Evolutionary conservation across 2,329 filamentous ascomycete genomes (phyloP), one percentile per base, ranked within the genome.

Genomic region (Pestalotiopsis fici): DNA sequence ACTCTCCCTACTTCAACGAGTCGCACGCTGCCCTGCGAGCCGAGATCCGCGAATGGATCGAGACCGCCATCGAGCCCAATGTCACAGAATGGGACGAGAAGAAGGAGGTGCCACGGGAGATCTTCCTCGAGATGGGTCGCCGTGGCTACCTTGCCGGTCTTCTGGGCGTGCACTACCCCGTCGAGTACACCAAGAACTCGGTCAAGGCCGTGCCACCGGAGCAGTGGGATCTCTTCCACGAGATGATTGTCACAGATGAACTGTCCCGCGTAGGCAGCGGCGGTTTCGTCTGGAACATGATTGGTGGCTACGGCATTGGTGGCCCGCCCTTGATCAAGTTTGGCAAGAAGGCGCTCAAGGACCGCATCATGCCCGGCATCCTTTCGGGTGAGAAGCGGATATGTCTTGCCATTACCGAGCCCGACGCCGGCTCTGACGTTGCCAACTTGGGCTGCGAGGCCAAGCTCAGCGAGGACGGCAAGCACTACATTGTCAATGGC

Each of bases 401-500:
- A 78, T 99, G 96, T 81, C 85, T 99, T 69, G 96, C 96, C 74
- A 98, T 99, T 74, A 99, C 96, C 0, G 96, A 99, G 83, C 96
- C 92, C 69, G 95, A 98, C 82, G 96, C 95, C 13, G 96, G 96
- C 57, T 94, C 90, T 72, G 96, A 99, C 78, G 96, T 99, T 11
- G 96, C 96, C 68, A 98, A 97, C 82, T 80, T 99, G 72, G 96
- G 91, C 15, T 98, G 95, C 80, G 95, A 98, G 85, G 96, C 96
- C 28, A 97, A 97, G 86, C 87, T 98, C 67, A 93, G 88, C 70
- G 93, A 96, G 74, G 96, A 99, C 75, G 96, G 96, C 77, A 98
- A 98, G 86, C 94, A 98, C 84, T 99, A 97, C 83, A 98, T 98
- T 73, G 96, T 99, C 82, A 99, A 98, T 77, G 96, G 96, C 66